Conservation (phyloP, 148 eudicot genomes). For the Persicaria maculosa region DNA sequence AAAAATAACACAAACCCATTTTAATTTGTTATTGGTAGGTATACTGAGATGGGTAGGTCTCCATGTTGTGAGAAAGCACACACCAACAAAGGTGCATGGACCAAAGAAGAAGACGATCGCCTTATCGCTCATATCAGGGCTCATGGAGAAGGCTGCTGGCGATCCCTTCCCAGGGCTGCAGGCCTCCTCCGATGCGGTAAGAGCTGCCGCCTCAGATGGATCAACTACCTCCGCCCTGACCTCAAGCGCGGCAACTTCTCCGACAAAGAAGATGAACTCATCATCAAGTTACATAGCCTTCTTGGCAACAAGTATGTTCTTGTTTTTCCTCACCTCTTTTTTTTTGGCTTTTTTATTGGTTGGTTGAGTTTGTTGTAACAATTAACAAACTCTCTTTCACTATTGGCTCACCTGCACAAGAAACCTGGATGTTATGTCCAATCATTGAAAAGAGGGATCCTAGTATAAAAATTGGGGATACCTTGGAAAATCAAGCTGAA, state of each 20-base stretch:
- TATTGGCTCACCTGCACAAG: background rate
- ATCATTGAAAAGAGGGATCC: background rate
- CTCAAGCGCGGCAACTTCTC: conserved; percentile 83
- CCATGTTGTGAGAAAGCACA: conserved; percentile 98
- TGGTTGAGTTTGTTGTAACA: background rate
- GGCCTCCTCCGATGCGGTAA: conserved; percentile 91
- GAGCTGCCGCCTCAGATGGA: conserved; percentile 91
- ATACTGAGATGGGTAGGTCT: conserved; percentile 70
- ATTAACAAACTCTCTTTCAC: background rate
- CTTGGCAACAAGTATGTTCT: conserved; percentile 79
- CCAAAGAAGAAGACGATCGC: conserved; percentile 91
- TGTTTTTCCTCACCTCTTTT: background rate
- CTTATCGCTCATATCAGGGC: conserved; percentile 64
- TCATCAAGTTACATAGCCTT: conserved; percentile 85
- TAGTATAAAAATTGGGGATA: background rate
- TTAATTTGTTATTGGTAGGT: background rate
- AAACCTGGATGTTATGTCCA: background rate
- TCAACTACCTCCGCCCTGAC: conserved; percentile 24
- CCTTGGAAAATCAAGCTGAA: background rate
- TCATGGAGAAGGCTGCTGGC: conserved; percentile 96
- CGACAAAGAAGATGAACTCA: conserved; percentile 85
- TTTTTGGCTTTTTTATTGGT: background rate
- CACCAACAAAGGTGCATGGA: conserved; percentile 99
- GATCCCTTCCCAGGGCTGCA: conserved; percentile 88
- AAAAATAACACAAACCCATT: background rate